Evolutionary conservation across 106 monocot genomes (phyloP).

Genomic region (Posidonia australis): DNA sequence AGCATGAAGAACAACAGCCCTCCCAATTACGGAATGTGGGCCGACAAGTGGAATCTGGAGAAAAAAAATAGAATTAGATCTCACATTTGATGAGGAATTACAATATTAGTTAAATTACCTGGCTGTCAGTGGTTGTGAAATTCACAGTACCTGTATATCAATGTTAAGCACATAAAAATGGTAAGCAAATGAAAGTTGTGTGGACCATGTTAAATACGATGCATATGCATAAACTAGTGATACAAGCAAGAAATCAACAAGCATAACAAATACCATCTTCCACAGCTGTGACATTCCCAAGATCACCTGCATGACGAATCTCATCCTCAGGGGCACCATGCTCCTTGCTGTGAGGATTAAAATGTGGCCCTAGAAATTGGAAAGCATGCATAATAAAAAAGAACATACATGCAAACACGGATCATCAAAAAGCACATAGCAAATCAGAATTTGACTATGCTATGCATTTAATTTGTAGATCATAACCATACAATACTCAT

Average conservation of each 20-base stretch:
- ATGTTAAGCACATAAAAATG: no score
- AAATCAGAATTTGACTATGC: background rate
- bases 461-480: background rate
- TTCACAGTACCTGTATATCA: conserved; percentile 35
- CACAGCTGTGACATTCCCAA: conserved; percentile 55
- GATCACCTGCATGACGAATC: conserved; percentile 78
- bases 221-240: background rate
- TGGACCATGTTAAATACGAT: background rate
- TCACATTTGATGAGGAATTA: no score
- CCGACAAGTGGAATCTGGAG: conserved; percentile 65
- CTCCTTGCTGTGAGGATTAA: conserved; percentile 66
- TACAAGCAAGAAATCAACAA: background rate
- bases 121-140: conserved; percentile 28
- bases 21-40: conserved; percentile 62
- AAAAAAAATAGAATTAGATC: background rate
- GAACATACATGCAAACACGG: background rate
- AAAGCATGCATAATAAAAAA: background rate
- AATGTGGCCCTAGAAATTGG: conserved; percentile 55
- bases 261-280: conserved; percentile 55
- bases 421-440: background rate
- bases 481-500: no score
- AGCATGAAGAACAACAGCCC: conserved; percentile 95
- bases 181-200: background rate
- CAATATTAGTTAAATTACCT: conserved; percentile 19
- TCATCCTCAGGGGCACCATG: conserved; percentile 80